phyloP scores from a whole-genome alignment of 2,329 filamentous ascomycete genomes.

The Diaporthe velutina region DNA sequence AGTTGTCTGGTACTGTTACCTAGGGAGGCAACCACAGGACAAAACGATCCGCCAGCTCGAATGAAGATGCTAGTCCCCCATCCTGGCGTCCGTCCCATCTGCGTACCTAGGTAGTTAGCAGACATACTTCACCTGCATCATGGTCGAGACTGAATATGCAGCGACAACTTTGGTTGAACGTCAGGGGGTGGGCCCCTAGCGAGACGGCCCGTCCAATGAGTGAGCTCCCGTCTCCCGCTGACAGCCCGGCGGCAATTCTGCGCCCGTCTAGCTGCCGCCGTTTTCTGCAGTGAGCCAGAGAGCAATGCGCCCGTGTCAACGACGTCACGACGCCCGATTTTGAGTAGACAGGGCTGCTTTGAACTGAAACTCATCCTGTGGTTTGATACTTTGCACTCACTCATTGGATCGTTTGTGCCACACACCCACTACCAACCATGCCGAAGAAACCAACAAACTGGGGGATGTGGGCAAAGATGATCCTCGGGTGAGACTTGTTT shows the following conservation, averaged over 20 bases:
- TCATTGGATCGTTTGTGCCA: not conserved
- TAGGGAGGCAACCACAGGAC: not conserved
- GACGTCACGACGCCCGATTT: slow-evolving; percentile 27
- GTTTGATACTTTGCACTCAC: slow-evolving; percentile 7
- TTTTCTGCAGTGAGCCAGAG: slow-evolving; percentile 12
- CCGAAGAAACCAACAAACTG: slow-evolving; percentile 66
- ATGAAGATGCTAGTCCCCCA: not conserved
- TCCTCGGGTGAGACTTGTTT: slow-evolving; percentile 69
- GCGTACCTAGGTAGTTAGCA: not conserved
- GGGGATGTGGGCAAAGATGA: slow-evolving; percentile 77
- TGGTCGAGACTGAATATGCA: slow-evolving; percentile 20
- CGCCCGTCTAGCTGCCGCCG: slow-evolving; percentile 33
- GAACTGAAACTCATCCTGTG: slow-evolving; percentile 23
- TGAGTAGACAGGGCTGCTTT: slow-evolving; percentile 11
- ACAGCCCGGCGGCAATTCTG: slow-evolving; percentile 32
- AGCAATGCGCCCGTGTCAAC: slow-evolving; percentile 20
- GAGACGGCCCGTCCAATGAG: slow-evolving; percentile 25
- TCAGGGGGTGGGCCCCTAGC: slow-evolving; percentile 13
- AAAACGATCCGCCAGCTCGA: not conserved
- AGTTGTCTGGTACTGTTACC: not conserved
- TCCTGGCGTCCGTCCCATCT: not conserved
- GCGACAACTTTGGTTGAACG: slow-evolving; percentile 19
- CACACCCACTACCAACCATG: slow-evolving; percentile 45
- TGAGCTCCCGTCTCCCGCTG: slow-evolving; percentile 26
- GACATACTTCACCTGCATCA: not conserved